Evolutionary conservation across 176 grass and related monocot genomes (phyloP).

Genomic region (Eleusine coracana): DNA sequence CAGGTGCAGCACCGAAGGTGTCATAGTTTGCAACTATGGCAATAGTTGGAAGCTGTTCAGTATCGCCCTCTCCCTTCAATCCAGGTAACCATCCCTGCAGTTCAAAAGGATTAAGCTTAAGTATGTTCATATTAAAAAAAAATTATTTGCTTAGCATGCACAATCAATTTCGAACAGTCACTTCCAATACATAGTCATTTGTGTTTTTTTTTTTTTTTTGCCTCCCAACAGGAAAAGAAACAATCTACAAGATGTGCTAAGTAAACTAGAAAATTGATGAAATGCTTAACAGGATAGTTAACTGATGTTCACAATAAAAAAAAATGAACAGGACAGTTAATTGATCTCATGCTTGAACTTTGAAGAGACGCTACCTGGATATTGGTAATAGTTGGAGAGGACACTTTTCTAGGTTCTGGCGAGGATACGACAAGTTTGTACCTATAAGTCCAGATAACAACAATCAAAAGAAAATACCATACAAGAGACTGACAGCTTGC

Average conservation of each 20-base stretch:
- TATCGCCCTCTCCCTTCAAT: constrained; percentile 79
- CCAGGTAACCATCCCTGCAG: constrained; percentile 96
- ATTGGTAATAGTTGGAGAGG: constrained; percentile 93
- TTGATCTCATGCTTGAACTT: not conserved
- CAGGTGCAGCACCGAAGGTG: constrained; percentile 94
- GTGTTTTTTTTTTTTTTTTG: not conserved
- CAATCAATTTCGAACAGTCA: not conserved
- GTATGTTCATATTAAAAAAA: constrained; percentile 7
- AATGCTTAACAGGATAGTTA: constrained; percentile 18
- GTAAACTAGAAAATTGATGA: constrained; percentile 19
- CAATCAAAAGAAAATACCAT: constrained; percentile 31
- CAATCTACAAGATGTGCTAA: not conserved
- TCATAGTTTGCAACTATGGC: constrained; percentile 99
- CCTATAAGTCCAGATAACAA: constrained; percentile 45
- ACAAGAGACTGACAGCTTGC: not conserved
- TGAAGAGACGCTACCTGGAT: constrained; percentile 65
- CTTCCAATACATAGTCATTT: not conserved
- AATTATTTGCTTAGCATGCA: not conserved
- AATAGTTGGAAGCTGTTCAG: constrained; percentile 92
- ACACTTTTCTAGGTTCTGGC: constrained; percentile 76
- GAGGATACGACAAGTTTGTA: constrained; percentile 86
- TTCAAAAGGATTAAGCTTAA: constrained; percentile 23
- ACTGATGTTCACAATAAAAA: not conserved
- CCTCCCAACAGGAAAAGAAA: not conserved
- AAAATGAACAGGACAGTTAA: not conserved